Base-by-base conservation (phyloP, 2,329 filamentous ascomycete genomes). In the Corniculantispora saksenae region DNA sequence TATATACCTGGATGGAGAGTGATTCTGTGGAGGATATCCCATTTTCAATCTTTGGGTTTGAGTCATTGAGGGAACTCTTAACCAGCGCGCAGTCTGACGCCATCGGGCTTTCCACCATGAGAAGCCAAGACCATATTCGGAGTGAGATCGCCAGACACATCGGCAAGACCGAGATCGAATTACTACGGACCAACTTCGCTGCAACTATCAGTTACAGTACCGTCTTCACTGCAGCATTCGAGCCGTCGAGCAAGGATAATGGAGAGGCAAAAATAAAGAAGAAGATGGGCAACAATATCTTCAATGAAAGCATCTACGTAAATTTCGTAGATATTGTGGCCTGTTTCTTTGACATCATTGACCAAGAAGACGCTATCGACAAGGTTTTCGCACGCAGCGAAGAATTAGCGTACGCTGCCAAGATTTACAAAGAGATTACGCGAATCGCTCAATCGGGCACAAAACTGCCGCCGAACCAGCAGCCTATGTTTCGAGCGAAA, bases 1-100 rank as follows among this genome's bases (percentile, higher is more conserved):
- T 98, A 3, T 97, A 92, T 73, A 97, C 93, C 0, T 99, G 94
- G 94, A 85, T 96, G 3, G 88, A 92, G 67, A 79, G 79, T 1
- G 85, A 90, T 66, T 78, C 80, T 1, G 80, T 97, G 9, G 81
- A 85, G n/a, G 82, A 87, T 3, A 91, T 99, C 57, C 94, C 95
- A 0, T 97, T 86, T 72, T 81, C 83, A n/a, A 91, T 95, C 2
- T 99, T 99, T 75, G 90, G 89, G 1, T 99, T 96, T 72, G 66
- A 77, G 1, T 86, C 79, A 19, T 83, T 98, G 2, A 75, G 82
- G 21, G 88, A 92, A 5, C 84, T 99, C 61, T 76, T 97, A 3
- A 73, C 77, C 7, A 87, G 91, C 66, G 87, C 91, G 7, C 87
- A 93, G 73, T 86, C 89, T 38, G 95, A 99, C 76, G 85, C 91